phyloP scores from a whole-genome alignment of 441 rosid species.

The Adansonia rubrostipa region DNA sequence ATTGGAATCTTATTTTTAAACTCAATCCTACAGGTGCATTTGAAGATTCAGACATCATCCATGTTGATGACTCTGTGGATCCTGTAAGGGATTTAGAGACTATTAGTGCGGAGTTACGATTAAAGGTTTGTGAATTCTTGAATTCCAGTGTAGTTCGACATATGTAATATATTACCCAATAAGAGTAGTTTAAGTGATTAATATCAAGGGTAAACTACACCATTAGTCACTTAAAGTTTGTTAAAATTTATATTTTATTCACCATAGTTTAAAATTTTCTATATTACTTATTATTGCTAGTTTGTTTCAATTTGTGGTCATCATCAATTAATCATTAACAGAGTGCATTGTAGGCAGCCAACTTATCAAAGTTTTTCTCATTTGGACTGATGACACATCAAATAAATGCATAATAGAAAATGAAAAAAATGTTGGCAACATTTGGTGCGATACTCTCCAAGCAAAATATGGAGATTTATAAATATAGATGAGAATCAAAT shows the following conservation, averaged over 20 bases:
- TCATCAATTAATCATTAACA: neutral
- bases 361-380: neutral
- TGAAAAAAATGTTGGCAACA: too few species aligned
- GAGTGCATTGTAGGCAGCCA: neutral
- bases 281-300: neutral
- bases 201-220: neutral
- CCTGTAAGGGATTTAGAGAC: conserved; percentile 96
- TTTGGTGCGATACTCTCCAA: neutral
- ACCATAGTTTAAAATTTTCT: neutral
- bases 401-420: neutral
- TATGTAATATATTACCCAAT: neutral
- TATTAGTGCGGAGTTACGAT: conserved; percentile 81
- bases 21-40: conserved; percentile 69
- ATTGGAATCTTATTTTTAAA: neutral
- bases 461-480: neutral
- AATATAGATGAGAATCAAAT: neutral
- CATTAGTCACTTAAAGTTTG: neutral
- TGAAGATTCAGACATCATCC: conserved; percentile 94
- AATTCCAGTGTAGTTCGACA: neutral
- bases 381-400: neutral
- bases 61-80: conserved; percentile 91
- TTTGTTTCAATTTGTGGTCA: neutral
- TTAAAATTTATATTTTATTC: neutral
- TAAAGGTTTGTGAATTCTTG: conserved; percentile 63
- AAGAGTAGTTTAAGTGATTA: neutral